Base-by-base conservation (phyloP, 2,329 filamentous ascomycete genomes). In the Pezicula neosporulosa region DNA sequence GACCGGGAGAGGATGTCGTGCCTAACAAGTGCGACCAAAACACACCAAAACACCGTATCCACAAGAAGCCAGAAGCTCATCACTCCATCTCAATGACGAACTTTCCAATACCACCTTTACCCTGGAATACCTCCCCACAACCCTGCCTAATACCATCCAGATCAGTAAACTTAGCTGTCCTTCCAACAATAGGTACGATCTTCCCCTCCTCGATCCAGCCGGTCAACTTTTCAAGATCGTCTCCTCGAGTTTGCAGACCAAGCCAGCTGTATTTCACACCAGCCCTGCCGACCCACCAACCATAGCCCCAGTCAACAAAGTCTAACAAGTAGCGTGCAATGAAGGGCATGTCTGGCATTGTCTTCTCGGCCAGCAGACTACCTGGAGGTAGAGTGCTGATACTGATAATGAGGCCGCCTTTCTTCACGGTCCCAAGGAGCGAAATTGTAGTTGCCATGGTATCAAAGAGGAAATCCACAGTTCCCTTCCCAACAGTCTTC, bases 381-480 rank as follows among this genome's bases (percentile, higher is more conserved):
- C 68, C 71, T 4, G 69, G 70, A 1, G 72, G 70, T 2, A 63
- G 44, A 0, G 64, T 70, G 15, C 66, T 62, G 30, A 72, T 64
- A 24, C 68, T 68, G 5, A 73, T 54, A 38, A 74, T 69, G 21
- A 63, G 50, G 15, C 70, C 62, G 0, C 60, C 58, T 4, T 63
- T 67, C 38, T 65, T 68, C 65, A 75, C 67, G 2, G 73, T 55
- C 13, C 63, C 60, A 3, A 73, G 54, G 30, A 63, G 68, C 9
- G 63, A 53, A 58, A 73, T 65, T 4, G 71, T 62, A 16, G 62
- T 47, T 6, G 65, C 66, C 6, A 65, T 64, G 1, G 72, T 75
- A 59, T 75, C 73, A 30, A 74, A 71, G 44, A 75, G 59, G 56
- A 73, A 72, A 59, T 76, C 72, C 21, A 75, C 68, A 0, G 62